Evolutionary conservation across 768 basidiomycete genomes (phyloP).

Genomic region (Trametes coccinea): DNA sequence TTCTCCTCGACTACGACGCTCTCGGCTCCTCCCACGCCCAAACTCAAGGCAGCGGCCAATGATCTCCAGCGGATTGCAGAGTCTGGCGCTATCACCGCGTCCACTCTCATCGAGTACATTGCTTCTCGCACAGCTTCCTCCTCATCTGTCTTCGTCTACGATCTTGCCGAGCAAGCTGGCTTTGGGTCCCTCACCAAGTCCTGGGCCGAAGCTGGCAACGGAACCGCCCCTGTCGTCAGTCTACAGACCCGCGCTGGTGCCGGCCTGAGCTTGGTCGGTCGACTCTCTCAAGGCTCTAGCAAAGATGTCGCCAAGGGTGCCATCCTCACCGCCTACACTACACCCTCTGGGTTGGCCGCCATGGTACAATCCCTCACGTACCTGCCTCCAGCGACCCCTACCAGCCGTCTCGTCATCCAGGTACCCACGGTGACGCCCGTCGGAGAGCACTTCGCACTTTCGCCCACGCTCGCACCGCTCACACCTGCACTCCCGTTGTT

Average conservation of each 20-base stretch:
- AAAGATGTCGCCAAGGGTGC: conserved; percentile 59
- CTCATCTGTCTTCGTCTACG: conserved; percentile 78
- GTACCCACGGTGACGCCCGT: conserved; percentile 73
- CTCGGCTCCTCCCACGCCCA: conserved; percentile 33
- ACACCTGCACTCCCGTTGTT: conserved; percentile 59
- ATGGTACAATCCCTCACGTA: conserved; percentile 81
- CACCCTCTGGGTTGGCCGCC: conserved; percentile 77
- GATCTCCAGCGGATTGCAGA: conserved; percentile 25
- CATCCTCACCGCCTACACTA: conserved; percentile 76
- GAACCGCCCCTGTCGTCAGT: conserved; percentile 57
- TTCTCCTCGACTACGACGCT: conserved; percentile 38
- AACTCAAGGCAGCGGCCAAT: conserved; percentile 29
- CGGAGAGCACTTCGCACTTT: conserved; percentile 66
- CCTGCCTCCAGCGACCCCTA: conserved; percentile 61
- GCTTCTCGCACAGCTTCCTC: conserved; percentile 55
- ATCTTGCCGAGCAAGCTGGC: conserved; percentile 81
- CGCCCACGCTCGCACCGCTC: conserved; percentile 74
- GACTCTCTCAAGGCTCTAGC: conserved; percentile 79
- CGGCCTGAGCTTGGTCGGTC: conserved; percentile 75
- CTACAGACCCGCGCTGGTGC: conserved; percentile 86
- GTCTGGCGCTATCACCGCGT: conserved; percentile 44
- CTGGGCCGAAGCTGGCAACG: conserved; percentile 48
- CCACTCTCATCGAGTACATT: conserved; percentile 66
- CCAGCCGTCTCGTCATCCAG: conserved; percentile 77
- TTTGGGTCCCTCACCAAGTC: conserved; percentile 73